These are phyloP conservation scores for Solanum neorickii DNA, from an alignment of 257 asterid species.

Conservation along the genomic window DNA sequence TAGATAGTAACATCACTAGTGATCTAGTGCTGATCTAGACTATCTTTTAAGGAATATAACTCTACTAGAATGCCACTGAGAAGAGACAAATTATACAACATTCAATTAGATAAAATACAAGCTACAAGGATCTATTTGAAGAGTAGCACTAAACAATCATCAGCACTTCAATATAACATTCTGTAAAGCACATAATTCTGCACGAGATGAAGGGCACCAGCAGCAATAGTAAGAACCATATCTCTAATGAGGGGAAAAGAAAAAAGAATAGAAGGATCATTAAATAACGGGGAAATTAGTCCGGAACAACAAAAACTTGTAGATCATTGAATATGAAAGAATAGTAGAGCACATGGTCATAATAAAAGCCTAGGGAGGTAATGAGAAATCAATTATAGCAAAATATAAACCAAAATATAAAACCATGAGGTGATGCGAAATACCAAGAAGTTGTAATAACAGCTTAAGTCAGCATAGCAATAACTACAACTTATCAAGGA, in stretches of 20 bases:
- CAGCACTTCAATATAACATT: not conserved
- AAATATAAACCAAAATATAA: not conserved
- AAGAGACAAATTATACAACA: not conserved
- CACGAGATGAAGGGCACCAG: not conserved
- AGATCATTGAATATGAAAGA: not conserved
- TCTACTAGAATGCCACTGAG: not conserved
- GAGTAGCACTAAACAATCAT: not conserved
- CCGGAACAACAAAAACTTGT: not conserved
- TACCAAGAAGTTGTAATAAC: not conserved
- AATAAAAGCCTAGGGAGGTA: not conserved
- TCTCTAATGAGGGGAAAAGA: not conserved
- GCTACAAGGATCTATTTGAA: not conserved
- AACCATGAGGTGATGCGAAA: not conserved
- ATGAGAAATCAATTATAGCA: not conserved
- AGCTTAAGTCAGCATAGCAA: not conserved
- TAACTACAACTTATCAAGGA: not conserved
- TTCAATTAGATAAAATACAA: not conserved
- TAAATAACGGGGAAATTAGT: not conserved
- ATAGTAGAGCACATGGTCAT: not conserved
- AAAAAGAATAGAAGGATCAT: not conserved
- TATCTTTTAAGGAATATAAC: not conserved
- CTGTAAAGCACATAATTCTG: not conserved
- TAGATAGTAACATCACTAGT: not conserved
- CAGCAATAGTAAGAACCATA: not conserved
- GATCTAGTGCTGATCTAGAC: not conserved